Percentiles rank a stretch among this genome's conserved stretches.
These are phyloP conservation scores for Tilletia walkeri DNA, from an alignment of 1,284 basidiomycete species.

Conservation along the genomic window DNA sequence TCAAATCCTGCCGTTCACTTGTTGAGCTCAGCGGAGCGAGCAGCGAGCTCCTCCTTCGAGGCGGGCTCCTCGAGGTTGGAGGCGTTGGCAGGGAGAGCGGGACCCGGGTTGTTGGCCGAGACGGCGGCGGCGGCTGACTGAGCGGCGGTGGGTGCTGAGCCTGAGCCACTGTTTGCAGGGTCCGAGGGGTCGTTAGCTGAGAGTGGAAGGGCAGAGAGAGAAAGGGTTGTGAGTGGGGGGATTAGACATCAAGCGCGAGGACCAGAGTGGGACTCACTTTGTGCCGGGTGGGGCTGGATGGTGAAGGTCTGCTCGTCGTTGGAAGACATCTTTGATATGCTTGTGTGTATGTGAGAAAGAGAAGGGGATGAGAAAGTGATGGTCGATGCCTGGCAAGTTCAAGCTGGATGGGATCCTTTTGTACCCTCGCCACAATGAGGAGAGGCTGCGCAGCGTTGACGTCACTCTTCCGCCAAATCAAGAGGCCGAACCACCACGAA, in stretches of 20 bases:
- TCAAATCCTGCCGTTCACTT: conserved; percentile 20
- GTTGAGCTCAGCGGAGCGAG: conserved; percentile 45
- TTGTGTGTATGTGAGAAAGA: neutral
- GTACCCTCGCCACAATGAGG: neutral
- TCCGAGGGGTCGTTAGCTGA: conserved; percentile 40
- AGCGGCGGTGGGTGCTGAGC: conserved; percentile 23
- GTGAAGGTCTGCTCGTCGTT: conserved; percentile 39
- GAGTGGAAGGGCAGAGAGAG: neutral
- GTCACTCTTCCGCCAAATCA: too few relatives aligned
- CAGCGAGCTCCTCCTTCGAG: conserved; percentile 38
- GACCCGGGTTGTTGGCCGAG: conserved; percentile 11
- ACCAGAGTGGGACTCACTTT: conserved; percentile 27
- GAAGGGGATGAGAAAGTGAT: neutral
- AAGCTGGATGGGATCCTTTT: conserved; percentile 2
- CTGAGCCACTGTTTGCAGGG: conserved; percentile 32
- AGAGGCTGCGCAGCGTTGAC: too few relatives aligned
- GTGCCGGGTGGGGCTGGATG: conserved; percentile 43
- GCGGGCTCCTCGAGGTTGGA: conserved; percentile 31
- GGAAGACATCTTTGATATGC: conserved; percentile 20
- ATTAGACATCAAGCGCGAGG: neutral
- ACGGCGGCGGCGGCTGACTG: conserved; percentile 33
- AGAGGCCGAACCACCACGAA: too few relatives aligned
- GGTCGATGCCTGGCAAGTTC: neutral
- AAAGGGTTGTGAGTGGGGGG: neutral
- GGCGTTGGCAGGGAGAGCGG: conserved; percentile 9